A percentile compares a stretch with the other conserved stretches of the same genome.
Conservation (phyloP, 352 stramenopile genomes). For the Thalassiosira mediterranea region DNA sequence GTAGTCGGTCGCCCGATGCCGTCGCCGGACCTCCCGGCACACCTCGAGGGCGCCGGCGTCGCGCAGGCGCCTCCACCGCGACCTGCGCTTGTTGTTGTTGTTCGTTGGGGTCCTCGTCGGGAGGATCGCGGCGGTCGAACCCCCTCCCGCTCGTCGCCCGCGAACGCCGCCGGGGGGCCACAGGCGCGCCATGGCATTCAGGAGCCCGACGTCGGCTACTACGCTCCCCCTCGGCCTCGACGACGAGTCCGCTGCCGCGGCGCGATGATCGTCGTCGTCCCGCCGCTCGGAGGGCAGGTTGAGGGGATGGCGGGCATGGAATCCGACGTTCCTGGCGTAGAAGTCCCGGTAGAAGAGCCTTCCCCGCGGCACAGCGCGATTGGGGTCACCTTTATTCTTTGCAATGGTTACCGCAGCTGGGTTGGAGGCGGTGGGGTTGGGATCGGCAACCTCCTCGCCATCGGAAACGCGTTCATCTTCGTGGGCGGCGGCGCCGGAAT, state of each 20-base stretch:
- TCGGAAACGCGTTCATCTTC: too few species aligned
- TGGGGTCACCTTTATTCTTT: conserved; percentile 38
- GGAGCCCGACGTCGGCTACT: conserved; percentile 33
- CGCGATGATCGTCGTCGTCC: conserved; percentile 1
- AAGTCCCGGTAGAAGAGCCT: conserved; percentile 57
- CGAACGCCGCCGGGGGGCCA: conserved; percentile 12
- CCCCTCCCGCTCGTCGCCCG: not conserved
- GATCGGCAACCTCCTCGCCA: too few species aligned
- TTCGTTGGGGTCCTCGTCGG: not conserved
- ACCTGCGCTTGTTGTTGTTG: conserved; percentile 40
- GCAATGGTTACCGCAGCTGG: not conserved
- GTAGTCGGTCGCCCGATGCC: conserved; percentile 64
- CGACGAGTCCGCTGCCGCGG: too few species aligned
- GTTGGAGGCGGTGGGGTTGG: not conserved
- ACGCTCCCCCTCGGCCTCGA: too few species aligned
- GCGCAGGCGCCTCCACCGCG: conserved; percentile 60
- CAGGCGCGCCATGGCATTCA: conserved; percentile 48
- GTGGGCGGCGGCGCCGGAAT: not conserved
- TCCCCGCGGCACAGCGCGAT: conserved; percentile 48
- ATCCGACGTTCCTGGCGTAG: conserved; percentile 40
- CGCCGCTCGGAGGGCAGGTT: conserved; percentile 14
- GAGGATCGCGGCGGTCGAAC: not conserved
- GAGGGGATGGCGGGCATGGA: conserved; percentile 40
- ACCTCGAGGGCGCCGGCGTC: conserved; percentile 48
- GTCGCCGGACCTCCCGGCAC: conserved; percentile 59